phyloP scores from a whole-genome alignment of 2,329 filamentous ascomycete species.

The Alternaria arbusti region DNA sequence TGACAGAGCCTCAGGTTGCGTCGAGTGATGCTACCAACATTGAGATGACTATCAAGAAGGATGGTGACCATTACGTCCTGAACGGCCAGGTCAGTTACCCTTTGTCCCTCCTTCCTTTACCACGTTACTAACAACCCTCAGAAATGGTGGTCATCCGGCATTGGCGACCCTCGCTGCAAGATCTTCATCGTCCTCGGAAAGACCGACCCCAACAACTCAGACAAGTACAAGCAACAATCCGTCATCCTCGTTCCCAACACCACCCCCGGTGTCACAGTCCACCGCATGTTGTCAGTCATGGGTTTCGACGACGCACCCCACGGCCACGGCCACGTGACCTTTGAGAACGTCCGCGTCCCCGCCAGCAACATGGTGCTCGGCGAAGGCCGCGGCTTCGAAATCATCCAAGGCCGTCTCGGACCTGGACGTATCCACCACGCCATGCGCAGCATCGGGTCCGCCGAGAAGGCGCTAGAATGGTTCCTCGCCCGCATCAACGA shows the following conservation, averaged over 20 bases:
- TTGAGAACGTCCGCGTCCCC: constrained; percentile 89
- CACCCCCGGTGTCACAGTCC: constrained; percentile 85
- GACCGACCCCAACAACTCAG: constrained; percentile 74
- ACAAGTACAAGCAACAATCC: constrained; percentile 88
- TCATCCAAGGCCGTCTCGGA: constrained; percentile 95
- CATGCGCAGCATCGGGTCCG: constrained; percentile 91
- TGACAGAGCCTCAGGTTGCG: constrained; percentile 90
- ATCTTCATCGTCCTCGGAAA: constrained; percentile 98
- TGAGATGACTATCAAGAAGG: constrained; percentile 77
- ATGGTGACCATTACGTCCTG: constrained; percentile 87
- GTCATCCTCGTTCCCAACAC: constrained; percentile 85
- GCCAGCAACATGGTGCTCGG: constrained; percentile 85
- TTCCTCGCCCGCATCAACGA: constrained; percentile 96
- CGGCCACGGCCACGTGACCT: constrained; percentile 91
- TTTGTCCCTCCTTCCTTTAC: too few relatives aligned
- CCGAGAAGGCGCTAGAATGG: constrained; percentile 92
- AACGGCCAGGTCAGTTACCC: constrained; percentile 73
- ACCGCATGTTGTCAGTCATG: constrained; percentile 92
- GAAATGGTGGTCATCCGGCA: constrained; percentile 99
- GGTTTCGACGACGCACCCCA: constrained; percentile 99
- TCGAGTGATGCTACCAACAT: constrained; percentile 95
- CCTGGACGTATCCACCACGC: constrained; percentile 97
- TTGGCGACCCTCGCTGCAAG: constrained; percentile 88
- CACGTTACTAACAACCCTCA: constrained; percentile 61
- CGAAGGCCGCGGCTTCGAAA: constrained; percentile 94